Conservation (phyloP, 495 filamentous ascomycete species). For the Lasiosphaeriaceae sp. region DNA sequence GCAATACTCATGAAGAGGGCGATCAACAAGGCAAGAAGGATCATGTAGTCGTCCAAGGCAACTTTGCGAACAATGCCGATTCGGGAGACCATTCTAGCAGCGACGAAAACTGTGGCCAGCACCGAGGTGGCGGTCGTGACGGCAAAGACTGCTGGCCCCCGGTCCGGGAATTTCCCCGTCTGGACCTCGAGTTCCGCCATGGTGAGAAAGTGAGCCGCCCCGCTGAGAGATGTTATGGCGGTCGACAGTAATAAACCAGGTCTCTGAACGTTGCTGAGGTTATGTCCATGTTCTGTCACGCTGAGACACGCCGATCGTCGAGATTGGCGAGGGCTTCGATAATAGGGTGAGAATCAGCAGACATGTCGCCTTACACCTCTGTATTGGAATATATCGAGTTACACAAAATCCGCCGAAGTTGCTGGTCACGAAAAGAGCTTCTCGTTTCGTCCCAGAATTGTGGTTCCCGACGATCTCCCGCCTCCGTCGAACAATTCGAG, state of each 20-base stretch:
- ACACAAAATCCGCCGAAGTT: too few species aligned
- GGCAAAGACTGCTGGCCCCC: slow-evolving; percentile 64
- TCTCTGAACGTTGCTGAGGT: neutral
- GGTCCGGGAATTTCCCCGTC: slow-evolving; percentile 41
- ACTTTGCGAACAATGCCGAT: slow-evolving; percentile 66
- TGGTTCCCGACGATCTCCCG: too few species aligned
- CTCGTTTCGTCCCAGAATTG: too few species aligned
- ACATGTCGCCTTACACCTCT: neutral
- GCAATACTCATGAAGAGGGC: slow-evolving; percentile 73
- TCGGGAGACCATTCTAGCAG: slow-evolving; percentile 66
- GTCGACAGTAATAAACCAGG: neutral
- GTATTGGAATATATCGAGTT: too few species aligned
- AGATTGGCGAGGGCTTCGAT: neutral
- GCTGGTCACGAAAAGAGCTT: too few species aligned
- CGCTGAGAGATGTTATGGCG: neutral
- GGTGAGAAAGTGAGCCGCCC: neutral
- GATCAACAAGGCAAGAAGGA: slow-evolving; percentile 78
- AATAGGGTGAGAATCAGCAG: neutral
- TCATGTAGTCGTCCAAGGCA: slow-evolving; percentile 76
- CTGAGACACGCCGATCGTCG: neutral
- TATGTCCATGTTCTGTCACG: slow-evolving; percentile 3
- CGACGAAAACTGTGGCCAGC: slow-evolving; percentile 67
- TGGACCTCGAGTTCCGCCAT: slow-evolving; percentile 5
- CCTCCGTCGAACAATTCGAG: too few species aligned
- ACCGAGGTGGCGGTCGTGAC: slow-evolving; percentile 69